A percentile compares a stretch with the other conserved stretches of the same genome.
These are phyloP conservation scores for Arachis monticola DNA, from an alignment of 331 rosid species.

Conservation along the genomic window DNA sequence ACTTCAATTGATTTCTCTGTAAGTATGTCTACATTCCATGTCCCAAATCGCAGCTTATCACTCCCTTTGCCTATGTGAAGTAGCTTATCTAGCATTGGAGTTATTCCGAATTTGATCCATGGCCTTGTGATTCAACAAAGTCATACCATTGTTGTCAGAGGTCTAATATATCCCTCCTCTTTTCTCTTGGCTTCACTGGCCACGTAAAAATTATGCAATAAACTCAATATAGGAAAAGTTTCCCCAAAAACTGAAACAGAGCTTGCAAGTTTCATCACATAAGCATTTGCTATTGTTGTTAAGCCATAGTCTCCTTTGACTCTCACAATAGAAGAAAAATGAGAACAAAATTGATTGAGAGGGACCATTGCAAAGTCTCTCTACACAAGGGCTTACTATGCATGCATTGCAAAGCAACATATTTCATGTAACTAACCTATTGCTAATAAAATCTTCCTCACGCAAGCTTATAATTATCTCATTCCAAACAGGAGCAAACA, in stretches of 20 bases:
- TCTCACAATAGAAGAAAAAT: constrained; percentile 13
- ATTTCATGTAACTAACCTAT: constrained; percentile 57
- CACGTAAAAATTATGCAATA: too few relatives aligned
- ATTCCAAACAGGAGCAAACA: constrained; percentile 96
- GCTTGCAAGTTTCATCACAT: not conserved
- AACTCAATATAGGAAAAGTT: not conserved
- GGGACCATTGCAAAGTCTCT: not conserved
- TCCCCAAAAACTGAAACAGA: not conserved
- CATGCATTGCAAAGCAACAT: constrained; percentile 37
- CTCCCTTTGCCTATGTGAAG: too few relatives aligned
- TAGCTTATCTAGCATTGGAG: too few relatives aligned
- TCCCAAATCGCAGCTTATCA: too few relatives aligned
- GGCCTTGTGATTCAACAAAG: too few relatives aligned
- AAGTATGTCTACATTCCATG: too few relatives aligned
- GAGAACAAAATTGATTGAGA: not conserved
- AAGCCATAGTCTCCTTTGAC: not conserved
- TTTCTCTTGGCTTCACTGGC: too few relatives aligned
- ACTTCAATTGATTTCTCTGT: too few relatives aligned
- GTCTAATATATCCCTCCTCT: too few relatives aligned
- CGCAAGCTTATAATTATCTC: constrained; percentile 94
- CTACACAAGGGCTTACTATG: constrained; percentile 27
- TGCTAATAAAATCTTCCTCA: constrained; percentile 92
- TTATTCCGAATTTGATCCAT: too few relatives aligned
- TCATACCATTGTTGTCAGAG: too few relatives aligned
- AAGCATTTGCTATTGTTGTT: constrained; percentile 12